Evolutionary conservation across 2,329 filamentous ascomycete genomes (phyloP), one percentile per base, ranked within the genome.

Genomic region (Exophiala lecanii-corni): DNA sequence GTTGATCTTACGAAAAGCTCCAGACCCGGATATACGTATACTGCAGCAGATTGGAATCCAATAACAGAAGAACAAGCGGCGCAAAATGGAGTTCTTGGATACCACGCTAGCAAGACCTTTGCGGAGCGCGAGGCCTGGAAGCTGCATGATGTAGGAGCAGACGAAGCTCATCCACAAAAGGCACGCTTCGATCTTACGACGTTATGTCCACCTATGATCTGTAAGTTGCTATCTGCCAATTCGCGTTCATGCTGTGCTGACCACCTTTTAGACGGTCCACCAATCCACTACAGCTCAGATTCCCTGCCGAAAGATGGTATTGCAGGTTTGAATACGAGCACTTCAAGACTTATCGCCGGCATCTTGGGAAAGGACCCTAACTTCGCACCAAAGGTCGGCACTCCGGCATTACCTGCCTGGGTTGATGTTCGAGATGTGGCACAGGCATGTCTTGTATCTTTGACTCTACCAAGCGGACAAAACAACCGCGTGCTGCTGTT

Each of bases 81-180:
- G 49, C 55, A 61, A 13, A 59, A 60, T 33, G 45, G 60, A 7
- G 47, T 57, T 5, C 20, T 49, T n/a, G 64, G 62, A 26, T 71
- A 72, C 47, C 56, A 62, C 21, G 74, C 70, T 6, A 75, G 72
- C 52, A 83, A 85, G 21, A 36, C 18, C 3, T 39, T 44, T 32
- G 41, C 41, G 5, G 39, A 41, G 30, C 20, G 25, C 4, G 31
- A 31, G 10, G 39, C 58, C 4, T 55, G 48, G 43, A 49, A 51
- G 1, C 58, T 57, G 15, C 42, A 58, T 13, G 36, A 47, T 13
- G 45, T 47, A 9, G 46, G 33, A 7, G 7, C 16, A 9, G 33
- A 35, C n/a, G 33, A 33, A 17, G 12, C 9, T 18, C 9, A 35
- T 17, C 33, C 33, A 4, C 13, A 57, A 16, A 52, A 57, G 13